Evolutionary conservation across 371 early-diverging fungal genomes (phyloP).

Genomic region (Blastocladiella emersonii): DNA sequence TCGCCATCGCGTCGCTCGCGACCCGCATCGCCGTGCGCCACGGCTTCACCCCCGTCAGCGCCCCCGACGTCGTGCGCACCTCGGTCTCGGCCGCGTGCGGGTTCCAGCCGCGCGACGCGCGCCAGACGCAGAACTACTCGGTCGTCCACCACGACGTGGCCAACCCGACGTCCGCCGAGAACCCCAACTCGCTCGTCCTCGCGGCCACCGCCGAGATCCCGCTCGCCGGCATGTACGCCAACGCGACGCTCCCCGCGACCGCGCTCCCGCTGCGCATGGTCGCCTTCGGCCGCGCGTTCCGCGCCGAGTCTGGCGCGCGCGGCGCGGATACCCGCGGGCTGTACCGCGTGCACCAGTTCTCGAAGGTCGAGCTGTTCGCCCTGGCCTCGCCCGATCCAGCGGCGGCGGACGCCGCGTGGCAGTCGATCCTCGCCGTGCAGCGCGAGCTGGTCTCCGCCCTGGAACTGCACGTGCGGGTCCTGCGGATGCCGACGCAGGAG

Average conservation of each 20-base stretch:
- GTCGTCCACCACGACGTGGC: conserved; percentile 7
- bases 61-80: conserved; percentile 73
- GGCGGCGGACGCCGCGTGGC: conserved; percentile 47
- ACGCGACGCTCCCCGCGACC: conserved; percentile 26
- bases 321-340: conserved; percentile 73
- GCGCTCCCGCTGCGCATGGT: conserved; percentile 54
- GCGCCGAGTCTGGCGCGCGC: conserved; percentile 77
- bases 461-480: conserved; percentile 63
- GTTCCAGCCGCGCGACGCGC: conserved; percentile 55
- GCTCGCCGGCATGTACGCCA: conserved; percentile 66
- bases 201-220: conserved; percentile 89
- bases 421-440: conserved; percentile 59
- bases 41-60: conserved; percentile 61
- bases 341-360: conserved; percentile 89
- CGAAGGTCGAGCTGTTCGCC: conserved; percentile 83
- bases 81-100: conserved; percentile 79
- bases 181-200: conserved; percentile 23
- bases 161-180: neutral
- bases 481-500: conserved; percentile 88
- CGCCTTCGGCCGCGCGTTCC: conserved; percentile 70
- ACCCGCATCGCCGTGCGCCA: conserved; percentile 51
- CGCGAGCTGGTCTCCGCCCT: conserved; percentile 58
- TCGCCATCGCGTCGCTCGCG: conserved; percentile 73
- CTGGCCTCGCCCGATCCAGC: conserved; percentile 37
- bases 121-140: neutral